Conservation (phyloP, 2,329 filamentous ascomycete species). For the Rhynchosporium secalis region DNA sequence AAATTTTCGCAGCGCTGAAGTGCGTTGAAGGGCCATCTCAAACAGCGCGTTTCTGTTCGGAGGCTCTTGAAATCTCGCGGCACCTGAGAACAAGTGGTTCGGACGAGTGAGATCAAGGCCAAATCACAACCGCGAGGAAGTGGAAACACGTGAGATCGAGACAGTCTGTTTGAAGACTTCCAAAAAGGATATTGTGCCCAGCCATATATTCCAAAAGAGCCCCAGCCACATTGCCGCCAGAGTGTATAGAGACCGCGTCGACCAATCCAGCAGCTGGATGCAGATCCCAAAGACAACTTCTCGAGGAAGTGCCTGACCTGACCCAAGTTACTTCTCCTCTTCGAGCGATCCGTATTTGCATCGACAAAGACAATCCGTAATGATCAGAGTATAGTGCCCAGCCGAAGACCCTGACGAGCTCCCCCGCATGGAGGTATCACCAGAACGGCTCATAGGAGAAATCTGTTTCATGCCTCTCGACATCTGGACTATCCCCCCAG, state of each 20-base stretch:
- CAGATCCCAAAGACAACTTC: constrained; percentile 55
- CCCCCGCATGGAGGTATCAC: constrained; percentile 73
- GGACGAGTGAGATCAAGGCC: constrained; percentile 52
- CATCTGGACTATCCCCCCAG: constrained; percentile 58
- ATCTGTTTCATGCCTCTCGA: constrained; percentile 52
- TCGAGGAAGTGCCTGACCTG: constrained; percentile 42
- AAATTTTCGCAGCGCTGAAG: constrained; percentile 27
- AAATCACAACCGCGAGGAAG: constrained; percentile 30
- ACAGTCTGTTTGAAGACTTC: constrained; percentile 40
- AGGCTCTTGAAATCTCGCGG: constrained; percentile 55
- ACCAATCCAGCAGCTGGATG: constrained; percentile 34
- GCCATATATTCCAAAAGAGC: constrained; percentile 26
- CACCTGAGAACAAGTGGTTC: constrained; percentile 50
- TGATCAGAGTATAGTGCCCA: constrained; percentile 68
- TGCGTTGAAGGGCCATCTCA: constrained; percentile 31
- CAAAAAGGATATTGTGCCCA: constrained; percentile 38
- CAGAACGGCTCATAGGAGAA: constrained; percentile 72
- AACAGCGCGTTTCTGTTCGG: constrained; percentile 42
- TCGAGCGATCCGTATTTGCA: constrained; percentile 41
- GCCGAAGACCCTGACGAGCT: constrained; percentile 73
- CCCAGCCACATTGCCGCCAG: constrained; percentile 26
- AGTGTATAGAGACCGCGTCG: constrained; percentile 36
- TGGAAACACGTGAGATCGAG: constrained; percentile 33
- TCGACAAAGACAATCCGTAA: constrained; percentile 54
- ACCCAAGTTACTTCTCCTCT: constrained; percentile 46